Base-by-base conservation (phyloP, 441 rosid species). In the Melastoma candidum region DNA sequence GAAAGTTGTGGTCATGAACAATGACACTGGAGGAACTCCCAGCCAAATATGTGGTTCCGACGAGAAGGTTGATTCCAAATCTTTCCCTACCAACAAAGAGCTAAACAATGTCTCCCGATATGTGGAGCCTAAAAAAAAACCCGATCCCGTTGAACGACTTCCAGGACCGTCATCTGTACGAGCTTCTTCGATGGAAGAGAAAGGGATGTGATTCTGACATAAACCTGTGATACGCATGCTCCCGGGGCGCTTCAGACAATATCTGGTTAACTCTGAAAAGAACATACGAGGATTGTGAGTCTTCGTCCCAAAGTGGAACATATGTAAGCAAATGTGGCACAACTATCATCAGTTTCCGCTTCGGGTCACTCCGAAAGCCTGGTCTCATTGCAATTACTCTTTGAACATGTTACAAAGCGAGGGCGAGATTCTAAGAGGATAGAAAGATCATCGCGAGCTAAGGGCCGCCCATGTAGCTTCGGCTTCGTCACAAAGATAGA, bases 221-320 rank as follows among this genome's bases (percentile, higher is more conserved):
- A 2, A 9, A 43, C 26, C 22, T 36, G 26, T 1, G 46, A 36
- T 44, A n/a, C 22, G 43, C 56, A 24, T 52, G 56, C 56, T 52
- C 56, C n/a, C 12, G 2, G 9, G 58, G n/a, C 12, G 57, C 51
- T 46, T 60, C 64, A 4, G 44, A 51, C 13, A 17, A 41, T 26
- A 24, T 13, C 3, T 22, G 4, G 12, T 11, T 12, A 11, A 29
- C 39, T 11, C 0, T 44, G 49, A 46, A 51, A 45, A 44, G 46
- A 24, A 12, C 6, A 22, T 39, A 44, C 51, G 32, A 60, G 13
- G 57, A 60, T 14, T 26, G 46, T 44, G 32, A 60, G 7, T 60
- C 64, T 4, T 29, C 48, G 22, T 60, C 46, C 47, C 52, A 24
- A 22, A 51, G 49, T 45, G 22, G 22, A 17, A 17, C 22, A 17